Conservation (phyloP, 495 filamentous ascomycete genomes). For the Penicillium maclennaniae region DNA sequence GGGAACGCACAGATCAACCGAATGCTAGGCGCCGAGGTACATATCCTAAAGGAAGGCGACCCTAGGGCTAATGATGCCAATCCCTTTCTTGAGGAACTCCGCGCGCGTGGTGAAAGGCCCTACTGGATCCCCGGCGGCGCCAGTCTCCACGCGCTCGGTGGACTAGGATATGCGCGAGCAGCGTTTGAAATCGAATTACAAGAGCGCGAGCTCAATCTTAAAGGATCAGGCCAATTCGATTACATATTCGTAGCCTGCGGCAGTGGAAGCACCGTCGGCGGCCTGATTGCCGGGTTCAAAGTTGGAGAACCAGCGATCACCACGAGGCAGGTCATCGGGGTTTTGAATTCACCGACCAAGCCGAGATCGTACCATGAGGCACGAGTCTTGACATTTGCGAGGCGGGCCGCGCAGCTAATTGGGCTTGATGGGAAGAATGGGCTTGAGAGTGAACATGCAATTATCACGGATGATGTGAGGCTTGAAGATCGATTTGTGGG, state of each 20-base stretch:
- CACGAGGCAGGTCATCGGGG: constrained; percentile 27
- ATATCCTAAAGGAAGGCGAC: constrained; percentile 25
- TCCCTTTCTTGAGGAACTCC: constrained; percentile 20
- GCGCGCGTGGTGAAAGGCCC: constrained; percentile 11
- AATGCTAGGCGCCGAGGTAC: constrained; percentile 38
- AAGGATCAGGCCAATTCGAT: constrained; percentile 28
- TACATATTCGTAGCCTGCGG: constrained; percentile 39
- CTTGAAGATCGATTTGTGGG: constrained; percentile 37
- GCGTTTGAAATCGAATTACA: constrained; percentile 38
- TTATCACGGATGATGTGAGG: constrained; percentile 29
- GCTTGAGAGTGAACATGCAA: constrained; percentile 20
- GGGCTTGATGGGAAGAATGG: constrained; percentile 29
- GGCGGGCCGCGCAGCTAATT: constrained; percentile 24
- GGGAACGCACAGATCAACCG: constrained; percentile 33
- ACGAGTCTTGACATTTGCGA: constrained; percentile 32
- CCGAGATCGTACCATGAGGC: constrained; percentile 27
- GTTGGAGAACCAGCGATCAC: constrained; percentile 18
- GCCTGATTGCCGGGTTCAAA: constrained; percentile 38
- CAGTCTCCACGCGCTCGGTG: constrained; percentile 38
- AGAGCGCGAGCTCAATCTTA: constrained; percentile 20
- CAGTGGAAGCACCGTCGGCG: constrained; percentile 38
- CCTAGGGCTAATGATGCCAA: constrained; percentile 14
- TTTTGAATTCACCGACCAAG: constrained; percentile 35
- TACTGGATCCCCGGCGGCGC: constrained; percentile 42
- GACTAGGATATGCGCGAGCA: constrained; percentile 36